A percentile compares a stretch with the other conserved stretches of the same genome.
These are phyloP conservation scores for Pachysandra terminalis DNA, from an alignment of 164 flowering plant genomes.

Conservation along the genomic window DNA sequence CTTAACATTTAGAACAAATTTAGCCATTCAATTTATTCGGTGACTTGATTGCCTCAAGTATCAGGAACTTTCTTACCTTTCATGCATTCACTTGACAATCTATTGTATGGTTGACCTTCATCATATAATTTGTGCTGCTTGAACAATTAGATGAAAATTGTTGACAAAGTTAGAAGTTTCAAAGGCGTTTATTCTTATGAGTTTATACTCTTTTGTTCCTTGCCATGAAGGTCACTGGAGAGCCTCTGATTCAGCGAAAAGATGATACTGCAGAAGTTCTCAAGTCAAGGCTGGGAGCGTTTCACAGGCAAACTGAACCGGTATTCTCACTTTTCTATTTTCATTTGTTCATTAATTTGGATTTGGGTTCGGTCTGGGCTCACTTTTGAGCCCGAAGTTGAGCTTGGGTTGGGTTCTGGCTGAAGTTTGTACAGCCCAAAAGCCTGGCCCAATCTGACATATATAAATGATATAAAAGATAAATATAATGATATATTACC, in stretches of 20 bases:
- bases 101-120: background rate
- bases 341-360: too few species aligned
- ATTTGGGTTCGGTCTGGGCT: too few species aligned
- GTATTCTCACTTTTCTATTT: constrained; percentile 36
- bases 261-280: constrained; percentile 96
- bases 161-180: background rate
- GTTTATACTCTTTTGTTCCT: background rate
- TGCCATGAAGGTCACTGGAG: constrained; percentile 74
- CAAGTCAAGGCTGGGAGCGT: constrained; percentile 85
- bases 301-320: constrained; percentile 91
- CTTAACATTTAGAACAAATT: too few species aligned
- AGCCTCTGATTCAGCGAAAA: constrained; percentile 91
- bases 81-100: background rate
- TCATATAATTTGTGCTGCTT: background rate
- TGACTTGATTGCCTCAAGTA: too few species aligned
- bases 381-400: too few species aligned
- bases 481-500: too few species aligned
- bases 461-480: too few species aligned
- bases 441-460: too few species aligned
- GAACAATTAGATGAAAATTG: background rate
- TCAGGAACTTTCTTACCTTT: background rate
- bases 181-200: background rate
- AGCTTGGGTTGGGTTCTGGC: too few species aligned
- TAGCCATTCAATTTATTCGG: too few species aligned
- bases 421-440: too few species aligned